These are phyloP conservation scores for Curvularia spicifera DNA, from an alignment of 2,329 filamentous ascomycete genomes.

Conservation along the genomic window DNA sequence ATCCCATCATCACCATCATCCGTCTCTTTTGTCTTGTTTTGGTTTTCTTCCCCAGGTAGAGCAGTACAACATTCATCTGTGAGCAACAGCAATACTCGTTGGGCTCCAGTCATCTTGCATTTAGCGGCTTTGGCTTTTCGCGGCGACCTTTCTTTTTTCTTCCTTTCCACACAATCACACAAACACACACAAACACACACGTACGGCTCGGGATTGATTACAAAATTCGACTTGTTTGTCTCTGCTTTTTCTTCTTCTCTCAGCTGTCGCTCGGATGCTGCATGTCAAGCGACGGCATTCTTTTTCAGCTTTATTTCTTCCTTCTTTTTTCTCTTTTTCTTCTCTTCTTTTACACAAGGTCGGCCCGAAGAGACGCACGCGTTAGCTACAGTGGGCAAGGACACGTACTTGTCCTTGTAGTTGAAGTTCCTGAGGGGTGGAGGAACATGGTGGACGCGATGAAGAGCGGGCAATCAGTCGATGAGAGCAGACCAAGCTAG, in stretches of 20 bases:
- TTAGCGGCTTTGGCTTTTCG: constrained; percentile 3
- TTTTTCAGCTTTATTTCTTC: neutral
- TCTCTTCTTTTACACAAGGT: neutral
- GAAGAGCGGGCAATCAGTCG: neutral
- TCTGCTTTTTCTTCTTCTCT: neutral
- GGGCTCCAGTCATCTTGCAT: constrained; percentile 2
- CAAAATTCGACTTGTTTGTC: neutral
- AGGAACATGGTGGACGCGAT: neutral
- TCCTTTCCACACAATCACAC: neutral
- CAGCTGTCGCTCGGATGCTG: neutral
- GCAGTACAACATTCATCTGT: constrained; percentile 3
- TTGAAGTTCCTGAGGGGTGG: neutral
- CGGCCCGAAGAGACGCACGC: neutral
- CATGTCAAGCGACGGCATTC: neutral
- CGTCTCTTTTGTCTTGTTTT: constrained; percentile 3
- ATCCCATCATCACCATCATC: constrained; percentile 1
- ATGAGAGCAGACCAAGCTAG: neutral
- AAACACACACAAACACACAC: neutral
- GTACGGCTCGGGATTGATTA: neutral
- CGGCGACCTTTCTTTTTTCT: neutral
- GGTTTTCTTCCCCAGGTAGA: constrained; percentile 2
- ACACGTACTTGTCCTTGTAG: neutral
- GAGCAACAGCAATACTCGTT: neutral
- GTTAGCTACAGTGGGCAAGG: neutral
- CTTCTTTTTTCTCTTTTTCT: neutral